Evolutionary conservation across 495 filamentous ascomycete genomes (phyloP).

Genomic region (Letharia columbiana): DNA sequence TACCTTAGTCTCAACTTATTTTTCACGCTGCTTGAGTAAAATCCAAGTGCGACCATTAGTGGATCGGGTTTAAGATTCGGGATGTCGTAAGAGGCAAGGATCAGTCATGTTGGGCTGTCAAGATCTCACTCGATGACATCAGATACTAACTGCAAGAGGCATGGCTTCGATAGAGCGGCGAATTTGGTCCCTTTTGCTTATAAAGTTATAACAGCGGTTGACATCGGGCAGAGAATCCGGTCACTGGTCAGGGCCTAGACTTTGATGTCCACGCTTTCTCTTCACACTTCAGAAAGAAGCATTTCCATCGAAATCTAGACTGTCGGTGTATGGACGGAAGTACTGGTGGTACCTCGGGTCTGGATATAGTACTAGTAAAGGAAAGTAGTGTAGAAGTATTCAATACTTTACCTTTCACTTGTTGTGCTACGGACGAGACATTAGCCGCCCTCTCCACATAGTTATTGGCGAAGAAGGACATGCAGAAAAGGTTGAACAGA

Average conservation of each 20-base stretch:
- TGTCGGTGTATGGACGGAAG: neutral
- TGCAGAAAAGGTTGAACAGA: too few species aligned
- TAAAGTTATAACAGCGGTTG: neutral
- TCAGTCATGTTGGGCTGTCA: neutral
- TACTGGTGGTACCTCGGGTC: too few species aligned
- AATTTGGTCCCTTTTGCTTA: neutral
- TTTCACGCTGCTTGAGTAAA: too few species aligned
- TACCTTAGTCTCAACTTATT: too few species aligned
- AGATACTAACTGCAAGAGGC: neutral
- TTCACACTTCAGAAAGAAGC: too few species aligned
- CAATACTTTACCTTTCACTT: too few species aligned
- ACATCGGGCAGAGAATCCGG: neutral
- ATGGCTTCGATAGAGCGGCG: neutral
- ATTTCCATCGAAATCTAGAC: neutral
- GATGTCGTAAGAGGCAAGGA: slow-evolving; percentile 1
- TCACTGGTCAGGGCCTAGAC: neutral
- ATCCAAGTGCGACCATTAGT: neutral
- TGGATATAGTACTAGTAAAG: too few species aligned
- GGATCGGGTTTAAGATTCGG: neutral
- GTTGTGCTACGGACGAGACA: too few species aligned
- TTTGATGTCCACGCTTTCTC: neutral
- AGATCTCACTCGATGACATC: slow-evolving; percentile 1
- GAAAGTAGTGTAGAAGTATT: too few species aligned
- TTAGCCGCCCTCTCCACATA: too few species aligned
- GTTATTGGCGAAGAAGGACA: too few species aligned